Percentiles rank a stretch among this genome's conserved stretches.
Evolutionary conservation across 1,284 basidiomycete species (phyloP).

Genomic region (Tetrapyrgos nigripes): DNA sequence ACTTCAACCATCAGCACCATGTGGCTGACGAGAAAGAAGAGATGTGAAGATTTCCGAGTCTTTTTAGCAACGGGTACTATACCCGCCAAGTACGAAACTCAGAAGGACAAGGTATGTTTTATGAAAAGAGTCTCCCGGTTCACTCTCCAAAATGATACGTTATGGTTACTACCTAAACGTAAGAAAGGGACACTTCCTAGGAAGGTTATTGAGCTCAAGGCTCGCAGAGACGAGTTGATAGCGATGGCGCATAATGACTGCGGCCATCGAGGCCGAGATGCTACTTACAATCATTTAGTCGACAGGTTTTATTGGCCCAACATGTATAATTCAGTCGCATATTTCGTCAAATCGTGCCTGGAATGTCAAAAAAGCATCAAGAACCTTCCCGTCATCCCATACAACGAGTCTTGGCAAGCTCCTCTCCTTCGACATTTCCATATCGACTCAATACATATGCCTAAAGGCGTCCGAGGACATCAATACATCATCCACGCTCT

Average conservation of each 20-base stretch:
- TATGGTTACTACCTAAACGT: slow-evolving; percentile 20
- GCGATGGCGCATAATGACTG: slow-evolving; percentile 25
- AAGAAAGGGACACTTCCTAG: slow-evolving; percentile 14
- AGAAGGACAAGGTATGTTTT: slow-evolving; percentile 16
- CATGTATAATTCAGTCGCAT: slow-evolving; percentile 35
- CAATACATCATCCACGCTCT: slow-evolving; percentile 33
- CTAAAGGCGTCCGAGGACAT: slow-evolving; percentile 19
- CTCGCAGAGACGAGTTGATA: slow-evolving; percentile 18
- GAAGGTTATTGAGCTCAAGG: slow-evolving; percentile 19
- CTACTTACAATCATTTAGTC: slow-evolving; percentile 26
- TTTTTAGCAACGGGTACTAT: slow-evolving; percentile 14
- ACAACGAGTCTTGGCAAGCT: slow-evolving; percentile 26
- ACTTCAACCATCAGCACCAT: background rate
- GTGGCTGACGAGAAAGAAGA: slow-evolving; percentile 6
- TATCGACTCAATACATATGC: slow-evolving; percentile 37
- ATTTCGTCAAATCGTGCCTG: slow-evolving; percentile 37
- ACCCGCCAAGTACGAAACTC: slow-evolving; percentile 7
- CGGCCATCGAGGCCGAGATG: slow-evolving; percentile 35
- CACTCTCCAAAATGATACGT: slow-evolving; percentile 19
- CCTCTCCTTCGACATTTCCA: slow-evolving; percentile 19
- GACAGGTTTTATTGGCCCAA: slow-evolving; percentile 38
- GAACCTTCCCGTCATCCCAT: slow-evolving; percentile 24
- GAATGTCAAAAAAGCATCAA: slow-evolving; percentile 15
- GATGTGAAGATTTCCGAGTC: slow-evolving; percentile 17
- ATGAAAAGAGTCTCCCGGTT: slow-evolving; percentile 15